phyloP scores from a whole-genome alignment of 345 rosid genomes.

The Eucalyptus globulus region DNA sequence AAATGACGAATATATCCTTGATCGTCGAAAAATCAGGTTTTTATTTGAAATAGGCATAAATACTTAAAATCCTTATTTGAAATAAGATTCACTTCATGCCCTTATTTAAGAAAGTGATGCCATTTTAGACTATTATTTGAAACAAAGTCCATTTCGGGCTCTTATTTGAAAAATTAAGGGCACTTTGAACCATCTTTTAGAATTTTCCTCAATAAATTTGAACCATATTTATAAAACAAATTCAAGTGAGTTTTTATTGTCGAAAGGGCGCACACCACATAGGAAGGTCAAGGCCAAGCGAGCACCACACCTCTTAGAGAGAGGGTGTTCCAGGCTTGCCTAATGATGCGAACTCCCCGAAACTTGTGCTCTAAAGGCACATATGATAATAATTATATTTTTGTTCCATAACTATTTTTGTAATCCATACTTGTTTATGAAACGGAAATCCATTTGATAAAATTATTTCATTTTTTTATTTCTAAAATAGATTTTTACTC shows the following conservation, averaged over 20 bases:
- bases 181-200: no score
- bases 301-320: neutral
- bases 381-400: no score
- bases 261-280: neutral
- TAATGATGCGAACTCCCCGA: accelerated
- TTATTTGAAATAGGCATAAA: no score
- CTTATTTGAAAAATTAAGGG: no score
- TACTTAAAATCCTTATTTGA: no score
- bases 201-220: neutral
- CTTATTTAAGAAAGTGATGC: no score
- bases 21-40: accelerated
- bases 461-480: no score
- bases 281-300: neutral
- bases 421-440: accelerated
- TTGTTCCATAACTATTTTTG: accelerated
- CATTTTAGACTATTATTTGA: no score
- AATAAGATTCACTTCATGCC: accelerated
- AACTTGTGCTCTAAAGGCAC: neutral
- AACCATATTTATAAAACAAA: neutral
- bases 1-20: no score
- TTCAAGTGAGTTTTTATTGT: neutral
- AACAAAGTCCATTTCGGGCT: accelerated
- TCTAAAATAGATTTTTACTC: no score
- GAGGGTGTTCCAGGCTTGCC: neutral
- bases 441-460: no score